Percentiles rank a stretch among this genome's conserved stretches.
Evolutionary conservation across 164 flowering plant species (phyloP).

Genomic region (Litsea cubeba): DNA sequence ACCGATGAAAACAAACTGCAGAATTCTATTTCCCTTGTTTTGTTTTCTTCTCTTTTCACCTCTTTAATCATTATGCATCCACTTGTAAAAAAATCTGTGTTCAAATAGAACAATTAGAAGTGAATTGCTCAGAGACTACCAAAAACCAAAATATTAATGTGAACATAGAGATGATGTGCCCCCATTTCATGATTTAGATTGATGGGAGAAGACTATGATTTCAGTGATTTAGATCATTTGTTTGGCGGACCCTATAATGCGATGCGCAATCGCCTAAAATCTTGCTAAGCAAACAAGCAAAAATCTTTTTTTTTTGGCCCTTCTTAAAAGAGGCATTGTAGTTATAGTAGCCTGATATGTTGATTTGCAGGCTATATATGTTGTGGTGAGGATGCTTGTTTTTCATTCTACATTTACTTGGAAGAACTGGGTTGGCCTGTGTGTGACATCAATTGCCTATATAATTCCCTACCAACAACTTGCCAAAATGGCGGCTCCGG

Average conservation of each 20-base stretch:
- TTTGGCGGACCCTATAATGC: too few species aligned
- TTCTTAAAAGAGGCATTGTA: neutral
- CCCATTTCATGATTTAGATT: too few species aligned
- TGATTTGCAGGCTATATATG: constrained; percentile 47
- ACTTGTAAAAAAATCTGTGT: too few species aligned
- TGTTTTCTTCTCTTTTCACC: neutral
- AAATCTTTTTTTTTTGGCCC: neutral
- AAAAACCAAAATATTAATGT: too few species aligned
- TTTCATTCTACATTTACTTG: constrained; percentile 68
- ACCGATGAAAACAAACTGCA: neutral
- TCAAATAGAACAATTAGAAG: too few species aligned
- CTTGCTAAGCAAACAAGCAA: neutral
- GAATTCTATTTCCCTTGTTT: neutral
- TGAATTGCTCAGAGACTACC: too few species aligned
- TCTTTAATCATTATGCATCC: too few species aligned
- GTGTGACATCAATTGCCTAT: constrained; percentile 62
- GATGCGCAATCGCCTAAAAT: too few species aligned
- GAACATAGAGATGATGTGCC: too few species aligned
- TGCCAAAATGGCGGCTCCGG: constrained; percentile 69
- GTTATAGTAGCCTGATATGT: neutral
- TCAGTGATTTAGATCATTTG: too few species aligned
- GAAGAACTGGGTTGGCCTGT: constrained; percentile 75
- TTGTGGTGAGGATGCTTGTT: constrained; percentile 56
- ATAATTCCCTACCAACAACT: constrained; percentile 66
- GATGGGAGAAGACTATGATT: too few species aligned